Evolutionary conservation across 305 asterid species (phyloP).

Genomic region (Fraxinus floribunda): DNA sequence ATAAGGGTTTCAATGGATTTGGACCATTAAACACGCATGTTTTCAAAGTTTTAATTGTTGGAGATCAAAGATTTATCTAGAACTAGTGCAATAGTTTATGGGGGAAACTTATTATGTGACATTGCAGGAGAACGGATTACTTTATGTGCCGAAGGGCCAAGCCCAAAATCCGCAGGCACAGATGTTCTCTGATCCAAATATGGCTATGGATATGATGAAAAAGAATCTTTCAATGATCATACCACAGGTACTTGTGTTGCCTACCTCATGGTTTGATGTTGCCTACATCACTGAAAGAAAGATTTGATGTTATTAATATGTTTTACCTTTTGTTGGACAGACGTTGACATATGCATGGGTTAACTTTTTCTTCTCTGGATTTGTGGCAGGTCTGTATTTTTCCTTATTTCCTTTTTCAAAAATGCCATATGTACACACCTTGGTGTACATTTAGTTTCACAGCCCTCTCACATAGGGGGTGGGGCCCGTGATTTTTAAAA

Average conservation of each 20-base stretch:
- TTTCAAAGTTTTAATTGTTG: background rate
- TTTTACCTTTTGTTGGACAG: conserved; percentile 41
- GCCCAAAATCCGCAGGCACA: conserved; percentile 93
- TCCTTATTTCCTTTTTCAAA: background rate
- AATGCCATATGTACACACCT: no score
- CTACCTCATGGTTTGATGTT: background rate
- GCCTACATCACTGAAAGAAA: conserved; percentile 8
- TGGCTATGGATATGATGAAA: conserved; percentile 99
- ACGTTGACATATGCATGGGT: conserved; percentile 94
- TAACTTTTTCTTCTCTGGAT: conserved; percentile 94
- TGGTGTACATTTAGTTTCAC: no score
- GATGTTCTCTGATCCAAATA: conserved; percentile 99
- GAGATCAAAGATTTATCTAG: background rate
- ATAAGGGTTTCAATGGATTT: background rate
- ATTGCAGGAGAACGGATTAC: conserved; percentile 80
- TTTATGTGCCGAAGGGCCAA: conserved; percentile 84
- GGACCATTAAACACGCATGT: background rate
- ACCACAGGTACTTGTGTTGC: conserved; percentile 66
- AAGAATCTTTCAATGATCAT: conserved; percentile 96
- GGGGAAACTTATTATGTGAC: conserved; percentile 18
- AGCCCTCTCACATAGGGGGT: no score
- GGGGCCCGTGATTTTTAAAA: no score
- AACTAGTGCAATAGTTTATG: background rate
- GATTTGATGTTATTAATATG: conserved; percentile 20
- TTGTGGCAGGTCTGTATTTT: conserved; percentile 69